These are phyloP conservation scores for Lentinula aciculospora DNA, from an alignment of 768 basidiomycete species.

Conservation along the genomic window DNA sequence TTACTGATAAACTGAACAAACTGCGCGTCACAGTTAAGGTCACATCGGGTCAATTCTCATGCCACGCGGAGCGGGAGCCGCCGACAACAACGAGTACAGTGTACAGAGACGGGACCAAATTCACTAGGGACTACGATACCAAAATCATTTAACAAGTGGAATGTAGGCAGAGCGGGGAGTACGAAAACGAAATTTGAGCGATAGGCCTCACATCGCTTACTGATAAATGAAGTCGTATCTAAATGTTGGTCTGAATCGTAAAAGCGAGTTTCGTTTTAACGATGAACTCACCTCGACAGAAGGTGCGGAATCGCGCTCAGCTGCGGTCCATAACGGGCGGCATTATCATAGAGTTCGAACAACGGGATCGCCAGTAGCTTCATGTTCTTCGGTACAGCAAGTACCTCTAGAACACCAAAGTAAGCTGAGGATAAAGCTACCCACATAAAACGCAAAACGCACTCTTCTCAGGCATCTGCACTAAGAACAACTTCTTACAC, in stretches of 20 bases:
- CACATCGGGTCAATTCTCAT: background rate
- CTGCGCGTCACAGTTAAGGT: background rate
- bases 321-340: conserved; percentile 90
- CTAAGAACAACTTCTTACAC: conserved; percentile 92
- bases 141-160: background rate
- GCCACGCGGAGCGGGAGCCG: background rate
- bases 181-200: background rate
- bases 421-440: background rate
- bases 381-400: conserved; percentile 98
- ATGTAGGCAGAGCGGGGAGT: background rate
- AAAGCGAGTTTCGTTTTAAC: background rate
- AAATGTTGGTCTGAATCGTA: conserved; percentile 13
- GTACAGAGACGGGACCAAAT: no score
- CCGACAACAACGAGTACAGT: background rate
- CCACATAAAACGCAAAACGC: conserved; percentile 22
- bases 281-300: conserved; percentile 57
- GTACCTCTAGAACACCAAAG: conserved; percentile 59
- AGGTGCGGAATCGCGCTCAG: conserved; percentile 91
- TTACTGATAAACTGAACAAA: background rate
- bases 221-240: conserved; percentile 83
- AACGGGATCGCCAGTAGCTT: conserved; percentile 95
- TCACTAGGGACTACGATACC: background rate
- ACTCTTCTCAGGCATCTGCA: conserved; percentile 96
- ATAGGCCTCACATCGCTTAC: conserved; percentile 22
- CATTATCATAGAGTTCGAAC: conserved; percentile 97